A percentile compares a stretch with the other conserved stretches of the same genome.
These are phyloP conservation scores for Apiotrichum gamsii DNA, from an alignment of 1,284 basidiomycete species.

Conservation along the genomic window DNA sequence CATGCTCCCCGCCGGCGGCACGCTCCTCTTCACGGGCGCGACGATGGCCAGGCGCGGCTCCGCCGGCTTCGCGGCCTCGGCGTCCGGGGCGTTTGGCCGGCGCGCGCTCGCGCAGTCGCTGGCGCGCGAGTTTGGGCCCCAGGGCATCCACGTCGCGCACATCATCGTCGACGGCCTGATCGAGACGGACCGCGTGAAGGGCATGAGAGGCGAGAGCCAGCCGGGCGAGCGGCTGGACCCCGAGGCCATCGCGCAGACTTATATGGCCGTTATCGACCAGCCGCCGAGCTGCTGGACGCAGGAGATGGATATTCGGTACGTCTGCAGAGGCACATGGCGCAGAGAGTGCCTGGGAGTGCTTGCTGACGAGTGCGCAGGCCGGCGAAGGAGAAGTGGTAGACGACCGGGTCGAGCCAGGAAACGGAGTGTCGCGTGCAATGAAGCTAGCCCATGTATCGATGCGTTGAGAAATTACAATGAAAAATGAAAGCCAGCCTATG, in stretches of 20 bases:
- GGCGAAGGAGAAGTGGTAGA: no score
- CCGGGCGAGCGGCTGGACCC: conserved; percentile 15
- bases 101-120: conserved; percentile 38
- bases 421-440: no score
- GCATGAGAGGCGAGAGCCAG: conserved; percentile 22
- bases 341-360: no score
- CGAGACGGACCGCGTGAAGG: conserved; percentile 26
- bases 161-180: conserved; percentile 47
- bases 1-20: conserved; percentile 29
- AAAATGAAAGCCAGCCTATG: no score
- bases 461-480: no score
- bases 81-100: conserved; percentile 36
- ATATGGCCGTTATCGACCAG: conserved; percentile 42
- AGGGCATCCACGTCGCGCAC: conserved; percentile 48
- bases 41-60: conserved; percentile 36
- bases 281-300: conserved; percentile 39
- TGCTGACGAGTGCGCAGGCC: no score
- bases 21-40: conserved; percentile 43
- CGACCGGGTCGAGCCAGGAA: no score
- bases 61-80: conserved; percentile 32
- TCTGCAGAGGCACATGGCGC: no score
- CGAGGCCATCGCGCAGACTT: conserved; percentile 24
- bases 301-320: conserved; percentile 32
- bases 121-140: conserved; percentile 46
- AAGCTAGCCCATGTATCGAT: no score